These are phyloP conservation scores for Basidiobolus meristosporus DNA, from an alignment of 371 early-diverging fungal genomes.

Conservation along the genomic window DNA sequence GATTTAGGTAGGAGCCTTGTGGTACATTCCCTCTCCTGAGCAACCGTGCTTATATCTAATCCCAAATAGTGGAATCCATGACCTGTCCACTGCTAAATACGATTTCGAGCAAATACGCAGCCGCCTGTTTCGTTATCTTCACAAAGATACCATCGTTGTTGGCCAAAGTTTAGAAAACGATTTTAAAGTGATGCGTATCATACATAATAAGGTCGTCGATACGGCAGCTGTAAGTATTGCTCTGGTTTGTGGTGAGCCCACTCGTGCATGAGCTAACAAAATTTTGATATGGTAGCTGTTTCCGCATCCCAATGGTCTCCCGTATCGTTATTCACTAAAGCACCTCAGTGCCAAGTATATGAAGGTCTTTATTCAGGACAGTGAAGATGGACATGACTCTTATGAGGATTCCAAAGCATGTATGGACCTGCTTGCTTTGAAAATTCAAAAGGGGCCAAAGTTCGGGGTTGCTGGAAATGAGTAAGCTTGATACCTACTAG, in stretches of 20 bases:
- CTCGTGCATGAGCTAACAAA: too few relatives aligned
- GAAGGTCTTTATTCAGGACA: conserved; percentile 32
- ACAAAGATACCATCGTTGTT: conserved; percentile 37
- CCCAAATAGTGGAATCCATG: conserved; percentile 41
- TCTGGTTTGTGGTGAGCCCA: too few relatives aligned
- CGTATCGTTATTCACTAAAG: conserved; percentile 29
- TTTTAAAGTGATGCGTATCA: conserved; percentile 28
- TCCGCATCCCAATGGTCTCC: conserved; percentile 33
- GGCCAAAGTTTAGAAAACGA: conserved; percentile 67
- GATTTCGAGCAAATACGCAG: conserved; percentile 33
- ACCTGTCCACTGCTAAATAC: conserved; percentile 23
- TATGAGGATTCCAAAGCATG: conserved; percentile 57
- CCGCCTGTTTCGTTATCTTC: conserved; percentile 21
- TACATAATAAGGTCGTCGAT: not conserved
- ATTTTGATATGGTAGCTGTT: too few relatives aligned
- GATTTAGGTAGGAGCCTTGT: conserved; percentile 10
- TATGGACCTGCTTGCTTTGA: conserved; percentile 43
- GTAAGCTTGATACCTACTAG: too few relatives aligned
- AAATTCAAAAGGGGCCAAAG: conserved; percentile 13
- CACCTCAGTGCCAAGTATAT: conserved; percentile 28
- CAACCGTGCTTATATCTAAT: not conserved
- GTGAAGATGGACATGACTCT: conserved; percentile 43
- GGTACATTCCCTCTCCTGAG: not conserved
- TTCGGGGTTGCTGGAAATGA: too few relatives aligned
- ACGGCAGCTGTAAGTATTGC: too few relatives aligned